Evolutionary conservation across 129 eudicot species (phyloP).

Genomic region (Pseudognaphalium luteoalbum): DNA sequence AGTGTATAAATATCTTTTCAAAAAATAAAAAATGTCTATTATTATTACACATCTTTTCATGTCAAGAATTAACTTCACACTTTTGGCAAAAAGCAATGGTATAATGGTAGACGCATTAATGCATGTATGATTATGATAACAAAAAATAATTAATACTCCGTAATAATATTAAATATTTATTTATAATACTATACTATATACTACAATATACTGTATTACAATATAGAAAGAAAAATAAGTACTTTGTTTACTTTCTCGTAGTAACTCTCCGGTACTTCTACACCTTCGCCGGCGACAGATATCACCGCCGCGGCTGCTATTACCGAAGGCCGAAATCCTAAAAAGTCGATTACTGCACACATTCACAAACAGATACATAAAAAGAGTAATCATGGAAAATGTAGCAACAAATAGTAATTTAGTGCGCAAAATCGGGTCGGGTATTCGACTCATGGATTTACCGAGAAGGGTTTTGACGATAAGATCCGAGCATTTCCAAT

Average conservation of each 20-base stretch:
- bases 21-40: not conserved
- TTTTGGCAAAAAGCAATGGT: constrained; percentile 4
- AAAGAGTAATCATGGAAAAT: not conserved
- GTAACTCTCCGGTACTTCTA: constrained; percentile 36
- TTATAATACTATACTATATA: too few species aligned
- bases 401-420: not conserved
- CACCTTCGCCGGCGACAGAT: constrained; percentile 41
- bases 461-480: constrained; percentile 53
- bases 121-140: not conserved
- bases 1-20: too few species aligned
- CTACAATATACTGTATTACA: too few species aligned
- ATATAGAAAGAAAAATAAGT: constrained; percentile 22
- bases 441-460: constrained; percentile 11
- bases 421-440: not conserved
- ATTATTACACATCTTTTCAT: not conserved
- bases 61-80: not conserved
- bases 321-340: constrained; percentile 48
- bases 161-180: too few species aligned
- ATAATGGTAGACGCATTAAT: not conserved
- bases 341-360: constrained; percentile 47
- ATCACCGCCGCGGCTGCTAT: constrained; percentile 64
- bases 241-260: constrained; percentile 53
- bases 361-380: not conserved
- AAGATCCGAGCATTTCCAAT: constrained; percentile 43
- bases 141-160: too few species aligned